Conservation (phyloP, 345 rosid genomes). For the Sisymbrium irio region DNA sequence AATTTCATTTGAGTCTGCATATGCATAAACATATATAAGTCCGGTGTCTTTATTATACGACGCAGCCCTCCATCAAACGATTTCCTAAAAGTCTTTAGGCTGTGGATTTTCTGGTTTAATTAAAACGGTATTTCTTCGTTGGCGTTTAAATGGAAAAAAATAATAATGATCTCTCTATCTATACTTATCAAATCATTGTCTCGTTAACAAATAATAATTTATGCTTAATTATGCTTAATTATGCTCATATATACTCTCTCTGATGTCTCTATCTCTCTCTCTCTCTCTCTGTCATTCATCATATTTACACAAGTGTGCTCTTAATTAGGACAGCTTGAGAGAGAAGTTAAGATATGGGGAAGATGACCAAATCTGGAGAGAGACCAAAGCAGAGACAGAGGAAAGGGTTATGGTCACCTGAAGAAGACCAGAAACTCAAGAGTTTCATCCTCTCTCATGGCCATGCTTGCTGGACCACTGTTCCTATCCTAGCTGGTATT, state of each 20-base stretch:
- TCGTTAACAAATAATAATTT: background rate
- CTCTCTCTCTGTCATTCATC: slow-evolving; percentile 19
- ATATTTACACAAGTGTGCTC: slow-evolving; percentile 10
- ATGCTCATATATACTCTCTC: slow-evolving; percentile 19
- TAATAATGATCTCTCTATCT: background rate
- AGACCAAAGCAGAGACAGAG: slow-evolving; percentile 64
- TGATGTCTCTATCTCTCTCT: slow-evolving; percentile 7
- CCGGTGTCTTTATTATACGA: slow-evolving; percentile 11
- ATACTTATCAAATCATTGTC: background rate
- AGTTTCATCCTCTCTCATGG: slow-evolving; percentile 63
- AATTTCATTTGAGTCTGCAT: slow-evolving; percentile 14
- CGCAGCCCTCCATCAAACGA: slow-evolving; percentile 30
- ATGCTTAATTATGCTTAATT: background rate
- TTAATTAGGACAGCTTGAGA: background rate
- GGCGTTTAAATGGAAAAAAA: background rate
- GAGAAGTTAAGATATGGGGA: slow-evolving; percentile 2
- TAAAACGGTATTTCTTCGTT: background rate
- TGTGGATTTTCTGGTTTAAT: background rate
- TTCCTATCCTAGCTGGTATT: slow-evolving; percentile 79
- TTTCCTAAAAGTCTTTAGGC: slow-evolving; percentile 14
- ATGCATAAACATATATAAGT: background rate
- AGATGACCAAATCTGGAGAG: slow-evolving; percentile 46
- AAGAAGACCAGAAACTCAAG: slow-evolving; percentile 81
- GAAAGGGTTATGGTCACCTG: slow-evolving; percentile 98
- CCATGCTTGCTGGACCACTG: slow-evolving; percentile 85